Percentiles rank a stretch among this genome's conserved stretches.
Evolutionary conservation across 2,329 filamentous ascomycete species (phyloP).

Genomic region (Colletotrichum aenigma): DNA sequence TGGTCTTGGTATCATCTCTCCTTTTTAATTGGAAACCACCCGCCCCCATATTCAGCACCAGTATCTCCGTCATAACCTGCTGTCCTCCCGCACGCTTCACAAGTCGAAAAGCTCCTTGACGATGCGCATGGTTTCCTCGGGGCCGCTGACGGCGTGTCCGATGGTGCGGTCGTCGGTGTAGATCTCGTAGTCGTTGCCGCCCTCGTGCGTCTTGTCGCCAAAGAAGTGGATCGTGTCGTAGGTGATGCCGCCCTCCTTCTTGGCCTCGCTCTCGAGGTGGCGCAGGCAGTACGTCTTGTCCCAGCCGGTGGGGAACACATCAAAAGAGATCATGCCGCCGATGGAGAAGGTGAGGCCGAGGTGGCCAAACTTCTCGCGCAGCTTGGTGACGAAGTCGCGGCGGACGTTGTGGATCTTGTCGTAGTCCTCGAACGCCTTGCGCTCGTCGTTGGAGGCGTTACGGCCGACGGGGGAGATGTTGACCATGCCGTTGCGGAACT

Average conservation of each 20-base stretch:
- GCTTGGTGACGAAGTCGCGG: conserved; percentile 73
- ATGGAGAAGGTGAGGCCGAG: conserved; percentile 92
- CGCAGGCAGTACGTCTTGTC: conserved; percentile 35
- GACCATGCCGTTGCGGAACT: conserved; percentile 92
- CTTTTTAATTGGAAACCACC: background rate
- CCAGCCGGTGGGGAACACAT: conserved; percentile 96
- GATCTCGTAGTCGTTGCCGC: conserved; percentile 97
- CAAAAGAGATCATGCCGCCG: conserved; percentile 97
- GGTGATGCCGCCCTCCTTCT: conserved; percentile 69
- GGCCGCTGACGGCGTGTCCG: conserved; percentile 82
- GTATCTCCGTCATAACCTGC: background rate
- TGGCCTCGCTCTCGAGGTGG: conserved; percentile 91
- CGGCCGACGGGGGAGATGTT: conserved; percentile 85
- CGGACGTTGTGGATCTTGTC: conserved; percentile 81
- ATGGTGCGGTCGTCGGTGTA: conserved; percentile 80
- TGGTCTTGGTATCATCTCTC: background rate
- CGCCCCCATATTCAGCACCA: background rate
- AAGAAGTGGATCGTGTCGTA: conserved; percentile 97
- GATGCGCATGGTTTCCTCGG: conserved; percentile 81
- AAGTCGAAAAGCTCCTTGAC: conserved; percentile 82
- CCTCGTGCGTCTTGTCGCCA: conserved; percentile 90
- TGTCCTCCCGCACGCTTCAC: conserved; percentile 33
- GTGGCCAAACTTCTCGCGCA: conserved; percentile 83
- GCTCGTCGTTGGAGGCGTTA: conserved; percentile 82
- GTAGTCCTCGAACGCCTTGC: conserved; percentile 80